Base-by-base conservation (phyloP, 1,139 yeast genomes). In the Sugiyamaella novakii region DNA sequence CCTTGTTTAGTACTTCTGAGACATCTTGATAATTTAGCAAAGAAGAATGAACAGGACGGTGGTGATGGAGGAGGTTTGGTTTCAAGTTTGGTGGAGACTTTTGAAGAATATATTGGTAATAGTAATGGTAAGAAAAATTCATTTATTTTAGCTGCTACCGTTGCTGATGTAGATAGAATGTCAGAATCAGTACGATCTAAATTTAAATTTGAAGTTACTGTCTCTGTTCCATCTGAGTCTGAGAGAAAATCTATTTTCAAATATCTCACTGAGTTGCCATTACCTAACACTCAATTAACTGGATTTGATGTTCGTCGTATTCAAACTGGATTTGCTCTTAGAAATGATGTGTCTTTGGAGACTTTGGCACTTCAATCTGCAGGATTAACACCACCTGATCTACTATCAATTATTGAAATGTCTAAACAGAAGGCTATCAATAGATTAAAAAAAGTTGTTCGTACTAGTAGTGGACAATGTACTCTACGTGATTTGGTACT, bases 381-480 rank as follows among this genome's bases (percentile, higher is more conserved):
- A 1, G 98, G 98, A 29, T 73, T 92, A 49, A 86, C 95, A 0
- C 96, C 98, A 5, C 75, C 87, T 24, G 98, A 92, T 65, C 71
- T 92, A 48, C 72, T 73, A 8, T 81, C 92, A 0, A 87, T 92
- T 51, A 79, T 88, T 12, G 76, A 79, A 30, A 78, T 77, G 54
- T 83, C 95, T 1, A 82, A 81, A 56, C 71, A 74, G 38, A 64
- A 76, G 41, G 84, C 94, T 1, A 59, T 79, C 19, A 77, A 75
- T 45, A 70, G 92, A 53, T 54, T 79, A n/a, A 56, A 55, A 37
- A 59, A 57, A 7, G 17, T 56, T 19, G 35, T 67, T 17, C 55
- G 61, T 50, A 30, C 65, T 1, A 40, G 54, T 7, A 64, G 53
- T 27, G 70, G 57, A 8, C 31, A 44, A 10, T 36, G 51, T 5